phyloP scores from a whole-genome alignment of 2,329 filamentous ascomycete genomes.

The Myriosclerotinia curreyana region DNA sequence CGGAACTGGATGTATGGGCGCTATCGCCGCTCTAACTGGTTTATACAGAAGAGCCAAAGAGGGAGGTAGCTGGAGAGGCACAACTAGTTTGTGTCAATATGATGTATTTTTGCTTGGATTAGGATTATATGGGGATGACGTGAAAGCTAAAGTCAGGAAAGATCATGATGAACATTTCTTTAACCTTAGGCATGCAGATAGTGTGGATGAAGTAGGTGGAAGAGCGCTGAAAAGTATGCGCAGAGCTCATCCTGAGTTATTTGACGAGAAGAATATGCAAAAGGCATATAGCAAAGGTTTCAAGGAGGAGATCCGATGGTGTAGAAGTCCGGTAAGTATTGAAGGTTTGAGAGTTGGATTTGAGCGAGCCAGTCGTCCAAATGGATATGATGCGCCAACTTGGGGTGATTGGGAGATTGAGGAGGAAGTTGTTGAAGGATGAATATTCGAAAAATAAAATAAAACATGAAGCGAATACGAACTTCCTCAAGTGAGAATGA shows the following conservation, averaged over 20 bases:
- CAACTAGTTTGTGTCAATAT: conserved; percentile 64
- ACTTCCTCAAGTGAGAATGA: background rate
- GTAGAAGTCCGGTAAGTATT: conserved; percentile 35
- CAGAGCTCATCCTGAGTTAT: conserved; percentile 35
- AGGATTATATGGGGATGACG: conserved; percentile 52
- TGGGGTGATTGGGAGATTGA: conserved; percentile 43
- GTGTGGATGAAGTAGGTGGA: conserved; percentile 37
- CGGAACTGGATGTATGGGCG: conserved; percentile 69
- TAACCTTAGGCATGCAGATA: conserved; percentile 35
- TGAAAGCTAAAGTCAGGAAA: conserved; percentile 45
- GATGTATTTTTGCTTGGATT: conserved; percentile 62
- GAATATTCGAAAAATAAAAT: background rate
- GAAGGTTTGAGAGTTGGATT: conserved; percentile 37
- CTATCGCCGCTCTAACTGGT: conserved; percentile 62
- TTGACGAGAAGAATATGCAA: conserved; percentile 37
- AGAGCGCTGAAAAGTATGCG: conserved; percentile 36
- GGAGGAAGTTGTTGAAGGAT: conserved; percentile 31
- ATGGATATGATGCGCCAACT: conserved; percentile 49
- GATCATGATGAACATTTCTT: conserved; percentile 34
- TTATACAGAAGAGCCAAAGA: conserved; percentile 59
- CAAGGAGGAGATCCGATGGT: conserved; percentile 36
- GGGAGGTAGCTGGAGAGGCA: conserved; percentile 66
- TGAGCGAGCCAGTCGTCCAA: conserved; percentile 44
- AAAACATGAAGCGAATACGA: background rate
- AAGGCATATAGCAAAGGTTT: conserved; percentile 34